Evolutionary conservation across 2,329 filamentous ascomycete species (phyloP).

Genomic region (Ophiosphaerella korrae): DNA sequence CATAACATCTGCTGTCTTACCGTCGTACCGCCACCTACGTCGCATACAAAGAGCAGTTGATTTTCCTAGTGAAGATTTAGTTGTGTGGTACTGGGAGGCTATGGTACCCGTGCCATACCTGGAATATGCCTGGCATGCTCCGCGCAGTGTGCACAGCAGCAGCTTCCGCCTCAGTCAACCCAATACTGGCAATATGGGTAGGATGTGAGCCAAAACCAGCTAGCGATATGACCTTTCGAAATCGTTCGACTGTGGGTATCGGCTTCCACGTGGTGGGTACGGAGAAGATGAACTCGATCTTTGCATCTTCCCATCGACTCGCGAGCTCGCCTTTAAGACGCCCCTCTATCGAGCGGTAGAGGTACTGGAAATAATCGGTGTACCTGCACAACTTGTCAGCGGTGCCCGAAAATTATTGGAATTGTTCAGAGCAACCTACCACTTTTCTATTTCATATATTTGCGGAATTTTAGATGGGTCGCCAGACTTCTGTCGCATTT

Average conservation of each 20-base stretch:
- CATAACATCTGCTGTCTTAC: constrained; percentile 32
- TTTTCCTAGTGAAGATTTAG: constrained; percentile 20
- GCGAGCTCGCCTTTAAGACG: constrained; percentile 46
- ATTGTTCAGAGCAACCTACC: constrained; percentile 26
- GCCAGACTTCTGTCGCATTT: constrained; percentile 9
- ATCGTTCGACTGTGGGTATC: constrained; percentile 57
- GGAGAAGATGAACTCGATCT: constrained; percentile 61
- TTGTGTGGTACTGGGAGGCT: too few relatives aligned
- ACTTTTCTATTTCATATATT: constrained; percentile 56
- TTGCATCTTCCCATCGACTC: constrained; percentile 46
- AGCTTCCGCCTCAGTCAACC: constrained; percentile 59
- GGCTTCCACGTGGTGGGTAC: constrained; percentile 63
- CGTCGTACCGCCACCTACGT: constrained; percentile 58
- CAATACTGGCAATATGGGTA: constrained; percentile 50
- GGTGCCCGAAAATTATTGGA: constrained; percentile 20
- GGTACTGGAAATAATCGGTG: constrained; percentile 53
- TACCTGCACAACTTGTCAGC: constrained; percentile 53
- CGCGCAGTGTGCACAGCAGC: constrained; percentile 56
- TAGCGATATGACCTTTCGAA: constrained; percentile 53
- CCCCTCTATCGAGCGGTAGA: constrained; percentile 57
- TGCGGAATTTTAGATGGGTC: constrained; percentile 17
- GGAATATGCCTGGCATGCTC: constrained; percentile 30
- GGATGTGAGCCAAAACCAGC: constrained; percentile 55
- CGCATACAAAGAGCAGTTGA: constrained; percentile 56
- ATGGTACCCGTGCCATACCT: constrained; percentile 3